These are phyloP conservation scores for Teratosphaeria nubilosa DNA, from an alignment of 2,329 filamentous ascomycete species.

Conservation along the genomic window DNA sequence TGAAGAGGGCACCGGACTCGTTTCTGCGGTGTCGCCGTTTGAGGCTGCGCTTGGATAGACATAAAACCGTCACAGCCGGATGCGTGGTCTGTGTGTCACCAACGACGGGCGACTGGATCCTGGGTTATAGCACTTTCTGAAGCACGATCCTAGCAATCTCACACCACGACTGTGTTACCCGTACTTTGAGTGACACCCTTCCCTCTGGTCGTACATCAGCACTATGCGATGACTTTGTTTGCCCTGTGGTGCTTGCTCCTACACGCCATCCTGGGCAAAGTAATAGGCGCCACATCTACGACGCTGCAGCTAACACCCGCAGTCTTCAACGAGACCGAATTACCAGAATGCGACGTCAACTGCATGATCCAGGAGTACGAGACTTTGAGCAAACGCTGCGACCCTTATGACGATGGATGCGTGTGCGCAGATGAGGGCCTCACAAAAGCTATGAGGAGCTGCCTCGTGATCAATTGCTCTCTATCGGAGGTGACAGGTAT, in stretches of 20 bases:
- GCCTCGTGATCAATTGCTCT: neutral
- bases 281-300: neutral
- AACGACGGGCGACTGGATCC: neutral
- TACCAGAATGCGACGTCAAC: neutral
- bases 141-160: neutral
- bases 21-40: neutral
- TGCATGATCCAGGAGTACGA: neutral
- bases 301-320: neutral
- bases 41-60: neutral
- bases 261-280: neutral
- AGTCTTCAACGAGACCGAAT: neutral
- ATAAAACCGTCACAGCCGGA: neutral
- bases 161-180: neutral
- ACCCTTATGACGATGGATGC: neutral
- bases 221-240: neutral
- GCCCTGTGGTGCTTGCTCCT: neutral
- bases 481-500: neutral
- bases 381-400: neutral
- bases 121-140: neutral
- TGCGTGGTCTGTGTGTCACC: neutral
- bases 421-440: neutral
- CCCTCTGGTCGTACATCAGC: neutral
- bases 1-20: neutral
- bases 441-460: neutral
- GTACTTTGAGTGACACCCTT: neutral